Base-by-base conservation (phyloP, 2,329 filamentous ascomycete genomes). In the Tothia fuscella region DNA sequence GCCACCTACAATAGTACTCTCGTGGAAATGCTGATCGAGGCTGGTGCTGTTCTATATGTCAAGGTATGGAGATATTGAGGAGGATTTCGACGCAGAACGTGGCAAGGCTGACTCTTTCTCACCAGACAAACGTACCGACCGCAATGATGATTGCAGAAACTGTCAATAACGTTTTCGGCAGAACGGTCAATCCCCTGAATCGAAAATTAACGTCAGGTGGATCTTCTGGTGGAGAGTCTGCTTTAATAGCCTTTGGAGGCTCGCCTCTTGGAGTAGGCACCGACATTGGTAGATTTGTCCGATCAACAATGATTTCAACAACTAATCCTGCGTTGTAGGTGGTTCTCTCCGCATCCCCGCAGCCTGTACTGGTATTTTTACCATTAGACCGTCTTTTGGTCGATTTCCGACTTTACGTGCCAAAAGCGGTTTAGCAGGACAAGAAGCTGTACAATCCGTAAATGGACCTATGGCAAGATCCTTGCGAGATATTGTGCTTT, bases 101-200 rank as follows among this genome's bases (percentile, higher is more conserved):
- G n/a, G n/a, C n/a, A n/a, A n/a, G n/a, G n/a, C n/a, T n/a, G n/a
- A n/a, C n/a, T n/a, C n/a, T n/a, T n/a, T n/a, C n/a, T n/a, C n/a
- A n/a, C n/a, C n/a, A n/a, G 58, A 83, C 80, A 1, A 82, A 82
- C 49, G 64, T 83, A 2, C 78, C 80, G 0, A 78, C 74, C 2
- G 74, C 75, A 10, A 77, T 80, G 68, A 80, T 82, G 77, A 78
- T 80, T 39, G 70, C 75, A 10, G 78, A 82, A 53, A 72, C 67
- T 2, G 72, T 78, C 13, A 82, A 81, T 58, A 78, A 80, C 49
- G 64, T 73, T 2, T 75, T 76, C 49, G 79, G 78, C 6, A 66
- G 75, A 10, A 79, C 75, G 0, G 54, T 74, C 17, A 80, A 80
- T 52, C 79, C 80, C 0, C 58, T 61, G 5, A 79, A 80, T 51